Evolutionary conservation across 1,284 basidiomycete genomes (phyloP), one percentile per base, ranked within the genome.

Genomic region (Ganoderma leucocontextum): DNA sequence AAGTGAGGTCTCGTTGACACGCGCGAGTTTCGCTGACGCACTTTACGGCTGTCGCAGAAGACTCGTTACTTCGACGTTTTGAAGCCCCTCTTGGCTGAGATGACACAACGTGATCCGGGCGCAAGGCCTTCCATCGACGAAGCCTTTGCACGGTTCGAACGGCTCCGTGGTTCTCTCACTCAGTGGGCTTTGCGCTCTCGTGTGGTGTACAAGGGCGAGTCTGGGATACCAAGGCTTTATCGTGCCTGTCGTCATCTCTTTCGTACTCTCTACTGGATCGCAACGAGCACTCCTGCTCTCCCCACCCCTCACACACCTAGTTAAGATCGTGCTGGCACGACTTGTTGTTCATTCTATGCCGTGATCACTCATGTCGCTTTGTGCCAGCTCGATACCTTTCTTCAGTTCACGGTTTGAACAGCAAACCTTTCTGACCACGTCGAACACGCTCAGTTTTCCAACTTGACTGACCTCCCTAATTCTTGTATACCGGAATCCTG

Each of bases 31-130:
- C 8, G 9, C 52, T 53, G 35, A 33, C 22, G 22, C 1, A 4
- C 22, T 25, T 49, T 15, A 2, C 25, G 36, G 22, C 47, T 49
- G 22, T 39, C 41, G 25, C 68, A 72, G 72, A 68, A 67, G 17
- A 65, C 64, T 36, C 6, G 35, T 10, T 75, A 75, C 2, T 72
- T 80, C 59, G 76, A 76, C 15, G 79, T 80, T 64, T 70, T 82
- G 66, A 29, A 70, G 41, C 72, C 78, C 0, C 72, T 81, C 0
- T 66, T 81, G 19, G 55, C 47, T 1, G 75, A 79, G 60, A 81
- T 82, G 80, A 69, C 73, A 1, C 74, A 76, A 25, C 63, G 67
- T 0, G 76, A 80, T 6, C 80, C 79, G 0, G 22, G 62, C 0
- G 71, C 72, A 33, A 77, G 80, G 22, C 79, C 79, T 0, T 75